Evolutionary conservation across 352 stramenopile genomes (phyloP), one percentile per base, ranked within the genome.

Genomic region (Globisporangium recalcitrans): DNA sequence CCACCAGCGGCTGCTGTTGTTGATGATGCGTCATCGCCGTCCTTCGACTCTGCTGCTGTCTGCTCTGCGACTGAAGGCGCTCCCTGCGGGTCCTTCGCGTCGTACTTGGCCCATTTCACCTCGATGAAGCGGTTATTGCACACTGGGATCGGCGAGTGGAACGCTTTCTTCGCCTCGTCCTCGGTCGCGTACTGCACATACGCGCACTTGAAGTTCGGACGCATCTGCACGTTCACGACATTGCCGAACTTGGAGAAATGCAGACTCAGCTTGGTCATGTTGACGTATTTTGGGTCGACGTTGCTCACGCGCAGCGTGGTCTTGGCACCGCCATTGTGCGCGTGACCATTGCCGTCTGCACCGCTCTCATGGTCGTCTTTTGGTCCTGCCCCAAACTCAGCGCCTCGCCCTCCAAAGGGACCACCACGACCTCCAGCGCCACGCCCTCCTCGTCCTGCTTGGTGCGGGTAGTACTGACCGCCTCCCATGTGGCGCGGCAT

Each of bases 61-160:
- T 82, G 71, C 49, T 87, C 72, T 7, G 68, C 69, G 21, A 62
- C 56, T 8, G 72, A 70, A 9, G 72, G 71, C 26, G 74, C 76
- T 36, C 84, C 80, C 19, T 86, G 73, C 4, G 78, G 76, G 24
- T 82, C 81, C 48, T 89, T 87, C 2, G 84, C 73, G 40, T 92
- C 85, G 63, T 91, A 89, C 55, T 81, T 90, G 40, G 86, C 86
- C 79, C 85, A 93, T 63, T 93, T 93, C 24, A 95, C 86, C 47
- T 87, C 82, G 48, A 95, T 95, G 63, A 95, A 95, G 9, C 86
- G 84, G 65, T 95, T 95, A 65, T 95, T 95, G 76, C 86, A 95
- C 46, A 95, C 86, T 51, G 86, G 84, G 10, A 93, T 86, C 0
- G 86, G 86, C 44, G 86, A 95, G 60, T 93, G 85, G 71, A 93